phyloP scores from a whole-genome alignment of 805 yeast species.

The Metschnikowia baotianmanensis region DNA sequence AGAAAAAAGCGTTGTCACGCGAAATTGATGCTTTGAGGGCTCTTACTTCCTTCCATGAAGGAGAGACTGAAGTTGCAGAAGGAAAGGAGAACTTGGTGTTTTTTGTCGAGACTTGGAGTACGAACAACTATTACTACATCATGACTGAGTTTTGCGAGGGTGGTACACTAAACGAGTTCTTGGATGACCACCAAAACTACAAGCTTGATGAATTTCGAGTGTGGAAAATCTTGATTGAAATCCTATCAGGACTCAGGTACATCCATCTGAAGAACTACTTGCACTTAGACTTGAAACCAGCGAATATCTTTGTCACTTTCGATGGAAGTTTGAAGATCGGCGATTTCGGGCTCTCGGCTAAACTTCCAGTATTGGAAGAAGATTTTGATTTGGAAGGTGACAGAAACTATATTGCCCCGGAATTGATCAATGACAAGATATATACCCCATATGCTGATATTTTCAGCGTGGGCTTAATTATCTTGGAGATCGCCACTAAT shows the following conservation, averaged over 20 bases:
- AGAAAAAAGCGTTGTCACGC: constrained; percentile 60
- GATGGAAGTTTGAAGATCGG: constrained; percentile 94
- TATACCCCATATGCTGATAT: constrained; percentile 93
- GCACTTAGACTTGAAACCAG: constrained; percentile 93
- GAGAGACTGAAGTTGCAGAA: constrained; percentile 45
- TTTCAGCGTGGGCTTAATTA: constrained; percentile 88
- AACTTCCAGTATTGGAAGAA: constrained; percentile 61
- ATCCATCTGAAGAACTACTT: constrained; percentile 73
- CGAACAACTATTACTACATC: constrained; percentile 70
- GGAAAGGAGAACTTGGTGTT: constrained; percentile 78
- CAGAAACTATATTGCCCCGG: constrained; percentile 97
- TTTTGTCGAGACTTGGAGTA: constrained; percentile 84
- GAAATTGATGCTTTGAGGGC: constrained; percentile 71
- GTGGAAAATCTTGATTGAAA: constrained; percentile 91
- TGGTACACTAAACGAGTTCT: constrained; percentile 80
- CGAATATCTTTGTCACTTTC: constrained; percentile 89
- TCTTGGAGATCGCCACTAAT: constrained; percentile 95
- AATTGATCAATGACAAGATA: constrained; percentile 74
- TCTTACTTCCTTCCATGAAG: constrained; percentile 38
- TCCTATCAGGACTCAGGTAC: constrained; percentile 73
- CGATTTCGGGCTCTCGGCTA: constrained; percentile 93
- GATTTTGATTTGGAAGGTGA: constrained; percentile 94
- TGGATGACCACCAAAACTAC: constrained; percentile 69
- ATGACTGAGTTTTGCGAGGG: constrained; percentile 96
- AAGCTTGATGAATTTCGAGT: constrained; percentile 93